A percentile compares a stretch with the other conserved stretches of the same genome.
phyloP scores from a whole-genome alignment of 73 alveolate species.

The Symbiodinium natans region DNA sequence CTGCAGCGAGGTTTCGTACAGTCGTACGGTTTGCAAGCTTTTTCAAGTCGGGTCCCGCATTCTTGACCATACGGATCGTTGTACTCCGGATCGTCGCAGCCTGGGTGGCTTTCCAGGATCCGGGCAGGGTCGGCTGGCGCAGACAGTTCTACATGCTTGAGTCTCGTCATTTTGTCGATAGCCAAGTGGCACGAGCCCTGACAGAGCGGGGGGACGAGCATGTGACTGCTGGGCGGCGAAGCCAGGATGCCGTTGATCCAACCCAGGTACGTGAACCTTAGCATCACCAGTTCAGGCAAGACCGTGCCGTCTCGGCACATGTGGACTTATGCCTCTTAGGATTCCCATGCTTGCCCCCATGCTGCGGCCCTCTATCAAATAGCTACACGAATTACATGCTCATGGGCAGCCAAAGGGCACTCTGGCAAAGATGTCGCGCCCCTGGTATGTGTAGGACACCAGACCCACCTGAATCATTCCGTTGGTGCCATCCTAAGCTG shows the following conservation, averaged over 20 bases:
- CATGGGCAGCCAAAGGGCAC: conserved; percentile 34
- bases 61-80: conserved; percentile 9
- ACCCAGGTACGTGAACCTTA: conserved; percentile 43
- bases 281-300: too few relatives aligned
- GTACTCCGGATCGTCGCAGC: conserved; percentile 56
- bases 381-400: too few relatives aligned
- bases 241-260: conserved; percentile 15
- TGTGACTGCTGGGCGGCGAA: conserved; percentile 24
- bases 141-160: too few relatives aligned
- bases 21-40: too few relatives aligned
- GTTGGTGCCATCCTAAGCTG: too few relatives aligned
- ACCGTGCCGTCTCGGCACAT: too few relatives aligned
- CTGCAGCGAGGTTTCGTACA: neutral
- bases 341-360: too few relatives aligned
- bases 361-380: too few relatives aligned
- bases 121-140: too few relatives aligned
- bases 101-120: neutral
- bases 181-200: conserved; percentile 25
- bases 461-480: conserved; percentile 39
- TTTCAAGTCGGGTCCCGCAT: too few relatives aligned
- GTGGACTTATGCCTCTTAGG: too few relatives aligned
- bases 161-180: neutral
- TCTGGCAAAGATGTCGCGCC: conserved; percentile 40
- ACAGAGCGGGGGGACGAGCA: conserved; percentile 31
- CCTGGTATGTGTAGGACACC: conserved; percentile 29